A percentile compares a stretch with the other conserved stretches of the same genome.
Evolutionary conservation across 2,329 filamentous ascomycete genomes (phyloP).

Genomic region (Ophidiomyces ophidiicola): DNA sequence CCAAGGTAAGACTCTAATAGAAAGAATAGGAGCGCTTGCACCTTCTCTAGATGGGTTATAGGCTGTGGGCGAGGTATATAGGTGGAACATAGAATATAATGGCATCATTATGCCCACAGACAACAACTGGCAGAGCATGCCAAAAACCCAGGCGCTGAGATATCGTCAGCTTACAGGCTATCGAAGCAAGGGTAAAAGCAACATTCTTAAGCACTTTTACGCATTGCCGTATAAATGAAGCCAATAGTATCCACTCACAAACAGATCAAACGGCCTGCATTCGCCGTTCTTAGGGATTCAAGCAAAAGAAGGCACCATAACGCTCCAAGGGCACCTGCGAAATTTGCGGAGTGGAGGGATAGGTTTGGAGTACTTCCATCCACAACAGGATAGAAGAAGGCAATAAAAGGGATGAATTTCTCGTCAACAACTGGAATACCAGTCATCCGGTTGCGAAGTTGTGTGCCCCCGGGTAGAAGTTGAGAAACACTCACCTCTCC

Average conservation of each 20-base stretch:
- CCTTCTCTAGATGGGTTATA: slow-evolving; percentile 25
- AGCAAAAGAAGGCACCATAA: slow-evolving; percentile 35
- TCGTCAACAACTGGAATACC: slow-evolving; percentile 25
- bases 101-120: slow-evolving; percentile 37
- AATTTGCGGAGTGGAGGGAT: slow-evolving; percentile 28
- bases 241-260: not conserved
- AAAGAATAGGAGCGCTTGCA: slow-evolving; percentile 23
- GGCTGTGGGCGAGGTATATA: slow-evolving; percentile 33
- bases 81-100: slow-evolving; percentile 33
- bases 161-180: not conserved
- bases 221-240: not conserved
- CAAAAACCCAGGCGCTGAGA: slow-evolving; percentile 28
- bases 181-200: not conserved
- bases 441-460: slow-evolving; percentile 25
- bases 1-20: slow-evolving; percentile 29
- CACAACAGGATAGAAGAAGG: slow-evolving; percentile 32
- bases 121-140: slow-evolving; percentile 32
- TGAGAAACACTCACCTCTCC: slow-evolving; percentile 17
- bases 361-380: slow-evolving; percentile 29
- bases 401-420: slow-evolving; percentile 23
- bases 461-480: slow-evolving; percentile 20
- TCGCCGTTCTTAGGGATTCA: slow-evolving; percentile 32
- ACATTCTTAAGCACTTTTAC: not conserved
- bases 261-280: not conserved
- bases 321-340: slow-evolving; percentile 32